Base-by-base conservation (phyloP, 306 rosid species). In the Vicia villosa region DNA sequence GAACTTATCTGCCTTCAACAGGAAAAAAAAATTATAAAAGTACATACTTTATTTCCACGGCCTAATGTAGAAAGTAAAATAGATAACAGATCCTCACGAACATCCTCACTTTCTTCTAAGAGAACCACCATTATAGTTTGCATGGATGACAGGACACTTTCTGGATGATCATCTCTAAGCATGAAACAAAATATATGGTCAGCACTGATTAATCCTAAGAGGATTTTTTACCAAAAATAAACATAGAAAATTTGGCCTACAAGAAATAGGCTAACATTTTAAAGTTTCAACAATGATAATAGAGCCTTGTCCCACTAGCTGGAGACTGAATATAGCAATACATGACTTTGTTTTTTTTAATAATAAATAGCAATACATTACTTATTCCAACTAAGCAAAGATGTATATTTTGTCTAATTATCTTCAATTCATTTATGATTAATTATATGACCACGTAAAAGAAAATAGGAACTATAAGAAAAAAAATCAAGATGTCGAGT, bases 31-130 rank as follows among this genome's bases (percentile, higher is more conserved):
- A 51, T 61, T 30, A 40, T 36, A 58, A 26, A 75, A 75, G 60
- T 46, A 69, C 96, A 81, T 83, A 95, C 99, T 59, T 70, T 91
- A 82, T 81, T 88, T 66, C 81, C 86, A 54, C 85, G 96, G 51
- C 96, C 96, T 80, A 95, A 80, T 60, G 83, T 78, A 72, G 99
- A 85, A 66, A 95, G 76, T 70, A 95, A 69, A 76, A 77, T 80
- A 64, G 75, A 82, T 38, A 95, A 78, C 49, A 91, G 91, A 68
- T 89, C 93, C 60, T 87, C 95, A 14, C 66, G 81, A 47, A 91
- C 78, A 67, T 95, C 97, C 85, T 95, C 99, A 43, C 99, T 95
- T 85, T 95, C 99, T 84, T 91, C 99, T 74, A 95, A 71, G 15
- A 95, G 95, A 79, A 89, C 93, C 41, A 81, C 82, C 97, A 95